Evolutionary conservation across 768 basidiomycete genomes (phyloP).

Genomic region (Udeniomyces megalosporus): DNA sequence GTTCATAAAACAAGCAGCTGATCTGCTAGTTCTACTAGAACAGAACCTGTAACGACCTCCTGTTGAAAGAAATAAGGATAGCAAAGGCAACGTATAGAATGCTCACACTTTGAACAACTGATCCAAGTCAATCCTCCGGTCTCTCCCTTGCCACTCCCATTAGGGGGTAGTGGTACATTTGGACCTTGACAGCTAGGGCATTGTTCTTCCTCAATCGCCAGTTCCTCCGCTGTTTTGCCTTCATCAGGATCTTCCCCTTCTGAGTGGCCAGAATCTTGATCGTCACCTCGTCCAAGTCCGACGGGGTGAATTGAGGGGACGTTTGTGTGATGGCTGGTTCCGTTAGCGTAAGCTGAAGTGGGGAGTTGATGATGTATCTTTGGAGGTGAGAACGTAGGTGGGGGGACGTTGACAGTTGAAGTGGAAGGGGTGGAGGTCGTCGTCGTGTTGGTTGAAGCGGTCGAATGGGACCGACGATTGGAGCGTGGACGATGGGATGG

Average conservation of each 20-base stretch:
- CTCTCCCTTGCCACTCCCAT: background rate
- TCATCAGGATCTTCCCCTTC: too few species aligned
- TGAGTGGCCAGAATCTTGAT: too few species aligned
- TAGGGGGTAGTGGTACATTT: background rate
- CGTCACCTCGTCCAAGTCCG: too few species aligned
- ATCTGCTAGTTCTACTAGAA: background rate
- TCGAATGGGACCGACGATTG: too few species aligned
- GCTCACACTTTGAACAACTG: background rate
- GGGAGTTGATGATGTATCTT: too few species aligned
- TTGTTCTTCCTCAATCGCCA: background rate
- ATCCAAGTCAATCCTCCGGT: background rate
- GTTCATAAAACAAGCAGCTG: background rate
- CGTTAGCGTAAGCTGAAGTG: too few species aligned
- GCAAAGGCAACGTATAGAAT: background rate
- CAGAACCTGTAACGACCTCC: background rate
- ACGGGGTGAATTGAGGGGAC: too few species aligned
- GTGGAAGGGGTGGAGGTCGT: background rate
- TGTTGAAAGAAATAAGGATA: too few species aligned
- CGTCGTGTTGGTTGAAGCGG: too few species aligned
- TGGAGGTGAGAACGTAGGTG: background rate
- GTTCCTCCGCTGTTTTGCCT: background rate
- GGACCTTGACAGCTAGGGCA: background rate
- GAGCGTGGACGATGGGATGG: too few species aligned
- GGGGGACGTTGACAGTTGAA: background rate
- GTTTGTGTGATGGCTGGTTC: too few species aligned